Base-by-base conservation (phyloP, 768 basidiomycete species). In the Cystofilobasidium bisporidii region DNA sequence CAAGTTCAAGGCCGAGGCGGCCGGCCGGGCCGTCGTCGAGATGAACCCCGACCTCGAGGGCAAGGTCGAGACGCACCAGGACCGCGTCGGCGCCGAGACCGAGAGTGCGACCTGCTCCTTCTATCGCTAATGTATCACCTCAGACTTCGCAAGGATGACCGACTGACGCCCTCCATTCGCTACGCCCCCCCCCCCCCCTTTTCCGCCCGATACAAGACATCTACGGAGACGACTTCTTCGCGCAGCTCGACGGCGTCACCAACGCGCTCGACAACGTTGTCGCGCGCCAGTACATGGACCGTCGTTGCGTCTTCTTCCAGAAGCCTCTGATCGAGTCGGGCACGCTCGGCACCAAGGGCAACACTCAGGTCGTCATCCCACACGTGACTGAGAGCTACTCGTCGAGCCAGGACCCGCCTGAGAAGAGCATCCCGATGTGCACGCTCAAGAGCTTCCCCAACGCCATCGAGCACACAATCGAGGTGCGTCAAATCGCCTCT, bases 391-490 rank as follows among this genome's bases (percentile, higher is more conserved):
- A 99, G 78, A 94, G 91, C 22, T 99, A 99, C 77, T 87, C 89
- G 18, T 94, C 92, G 12, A 97, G 93, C 18, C 96, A 98, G 78
- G 96, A 99, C 76, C 96, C 96, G 55, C 96, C 96, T 12, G 96
- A 99, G 80, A 98, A 96, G 78, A 88, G 93, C 75, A 86, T 92
- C 1, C 89, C 96, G 28, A 89, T 89, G 30, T 99, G 96, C 77
- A 99, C 96, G 1, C 87, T 98, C 76, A 98, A 97, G 81, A 97
- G 90, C 79, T 99, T 98, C 83, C 96, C 96, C 14, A 93, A 99
- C 76, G 87, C 88, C 30, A 98, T 98, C 73, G 87, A 90, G 72
- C 96, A 99, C 79, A 96, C 92, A 10, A 99, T 99, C 69, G 91
- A 97, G 82, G 90, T 89, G 3, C 53, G 18, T 63, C 40, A 24